Evolutionary conservation across 176 grass and related monocot genomes (phyloP), one percentile per base, ranked within the genome.

Genomic region (Eleusine coracana): DNA sequence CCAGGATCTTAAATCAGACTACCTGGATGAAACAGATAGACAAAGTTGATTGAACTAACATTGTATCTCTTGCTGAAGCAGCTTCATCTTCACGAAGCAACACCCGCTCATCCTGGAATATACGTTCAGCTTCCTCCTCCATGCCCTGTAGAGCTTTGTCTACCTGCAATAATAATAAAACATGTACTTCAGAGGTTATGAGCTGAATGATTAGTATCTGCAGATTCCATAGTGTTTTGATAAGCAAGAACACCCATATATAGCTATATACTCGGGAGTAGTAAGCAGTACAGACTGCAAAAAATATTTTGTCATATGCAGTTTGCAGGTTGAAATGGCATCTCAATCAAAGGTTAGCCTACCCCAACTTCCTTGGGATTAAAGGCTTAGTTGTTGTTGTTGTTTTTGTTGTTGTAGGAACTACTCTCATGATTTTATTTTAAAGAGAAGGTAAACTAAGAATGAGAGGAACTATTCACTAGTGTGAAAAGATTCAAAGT

Each of bases 141-240:
- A 96, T 93, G 82, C 97, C 92, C 70, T 96, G 86, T 66, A 99
- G 85, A 76, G 93, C 97, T 84, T 94, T 96, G 49, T 99, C 97
- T 29, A 99, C 89, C 93, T 99, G 83, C 59, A 87, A 65, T 63
- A 45, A 82, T 65, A 87, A 78, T 75, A 34, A 34, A 34, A 74
- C 46, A 3, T 48, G n/a, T 52, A 58, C 18, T 20, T 61, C 72
- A 14, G 36, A 67, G 67, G 34, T 42, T 41, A 71, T n/a, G 83
- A 79, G 25, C 34, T 83, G 50, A 73, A 64, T n/a, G 23, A 78
- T 55, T 83, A 65, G n/a, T 60, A 50, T 73, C 12, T 20, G 15
- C 17, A 46, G 28, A 58, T 6, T 82, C 2, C 29, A 29, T 23
- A 0, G 10, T 61, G 45, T 80, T 76, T 25, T 2, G 13, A 27